Percentiles rank a stretch among this genome's conserved stretches.
phyloP scores from a whole-genome alignment of 805 yeast genomes.

The Brettanomyces nanus region DNA sequence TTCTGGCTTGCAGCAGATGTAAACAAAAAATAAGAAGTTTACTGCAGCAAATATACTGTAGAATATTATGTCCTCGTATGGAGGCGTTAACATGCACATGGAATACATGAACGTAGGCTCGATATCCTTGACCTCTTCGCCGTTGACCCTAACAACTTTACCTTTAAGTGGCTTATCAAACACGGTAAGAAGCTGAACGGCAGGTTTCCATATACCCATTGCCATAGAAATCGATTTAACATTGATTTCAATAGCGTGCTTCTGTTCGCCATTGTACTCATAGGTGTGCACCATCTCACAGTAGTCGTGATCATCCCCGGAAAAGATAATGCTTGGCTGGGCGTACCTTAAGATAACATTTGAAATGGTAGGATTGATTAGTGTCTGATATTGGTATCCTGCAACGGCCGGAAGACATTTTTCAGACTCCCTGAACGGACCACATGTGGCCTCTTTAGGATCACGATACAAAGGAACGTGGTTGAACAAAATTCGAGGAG shows the following conservation, averaged over 20 bases:
- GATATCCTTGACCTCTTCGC: slow-evolving; percentile 22
- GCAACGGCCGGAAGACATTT: slow-evolving; percentile 56
- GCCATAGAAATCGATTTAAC: slow-evolving; percentile 90
- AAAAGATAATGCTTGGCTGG: slow-evolving; percentile 60
- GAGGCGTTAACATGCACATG: slow-evolving; percentile 38
- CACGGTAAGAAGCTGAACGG: slow-evolving; percentile 28
- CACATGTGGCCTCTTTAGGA: slow-evolving; percentile 52
- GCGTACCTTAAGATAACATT: slow-evolving; percentile 47
- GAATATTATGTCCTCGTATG: slow-evolving; percentile 32
- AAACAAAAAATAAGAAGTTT: slow-evolving; percentile 4
- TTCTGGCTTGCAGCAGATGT: background rate
- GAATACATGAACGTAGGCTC: slow-evolving; percentile 25
- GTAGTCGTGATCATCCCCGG: slow-evolving; percentile 96
- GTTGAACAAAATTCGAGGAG: slow-evolving; percentile 64
- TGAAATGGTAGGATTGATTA: slow-evolving; percentile 52
- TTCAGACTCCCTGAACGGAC: slow-evolving; percentile 63
- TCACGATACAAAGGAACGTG: slow-evolving; percentile 86
- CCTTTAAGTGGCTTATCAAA: slow-evolving; percentile 21
- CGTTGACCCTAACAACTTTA: slow-evolving; percentile 19
- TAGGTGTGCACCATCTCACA: slow-evolving; percentile 63
- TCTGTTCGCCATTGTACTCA: background rate
- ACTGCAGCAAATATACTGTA: slow-evolving; percentile 31
- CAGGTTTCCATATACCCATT: slow-evolving; percentile 49
- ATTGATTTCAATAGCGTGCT: slow-evolving; percentile 7
- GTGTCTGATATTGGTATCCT: slow-evolving; percentile 88